These are phyloP conservation scores for Entoloma clypeatum DNA, from an alignment of 1,284 basidiomycete species.

Conservation along the genomic window DNA sequence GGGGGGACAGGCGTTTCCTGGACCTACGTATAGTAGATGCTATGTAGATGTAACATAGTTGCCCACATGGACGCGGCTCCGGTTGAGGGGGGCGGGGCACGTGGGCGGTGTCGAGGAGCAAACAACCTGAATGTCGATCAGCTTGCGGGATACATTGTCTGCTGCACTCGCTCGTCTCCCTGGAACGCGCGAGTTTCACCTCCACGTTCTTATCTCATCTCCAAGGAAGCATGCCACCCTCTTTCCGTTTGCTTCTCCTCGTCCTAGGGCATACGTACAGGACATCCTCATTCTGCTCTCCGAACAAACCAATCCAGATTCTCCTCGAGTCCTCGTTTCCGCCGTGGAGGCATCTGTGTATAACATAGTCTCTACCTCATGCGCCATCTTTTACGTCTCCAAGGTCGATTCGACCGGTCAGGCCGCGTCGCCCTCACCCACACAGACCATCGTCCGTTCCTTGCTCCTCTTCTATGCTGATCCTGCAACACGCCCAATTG, in stretches of 20 bases:
- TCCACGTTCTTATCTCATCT: slow-evolving; percentile 72
- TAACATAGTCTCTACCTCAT: slow-evolving; percentile 63
- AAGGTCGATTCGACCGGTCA: slow-evolving; percentile 95
- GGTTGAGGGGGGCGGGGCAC: too few species aligned
- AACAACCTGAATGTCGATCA: slow-evolving; percentile 18
- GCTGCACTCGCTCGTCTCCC: slow-evolving; percentile 53
- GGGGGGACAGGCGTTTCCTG: too few species aligned
- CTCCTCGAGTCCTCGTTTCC: slow-evolving; percentile 60
- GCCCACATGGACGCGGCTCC: too few species aligned
- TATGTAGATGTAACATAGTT: too few species aligned
- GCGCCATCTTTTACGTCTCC: slow-evolving; percentile 83
- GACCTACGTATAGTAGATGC: too few species aligned
- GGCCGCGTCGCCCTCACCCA: slow-evolving; percentile 55
- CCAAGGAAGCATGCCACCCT: slow-evolving; percentile 67
- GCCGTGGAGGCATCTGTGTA: slow-evolving; percentile 86
- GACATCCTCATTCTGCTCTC: slow-evolving; percentile 75
- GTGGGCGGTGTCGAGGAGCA: slow-evolving; percentile 6
- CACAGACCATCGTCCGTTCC: slow-evolving; percentile 62
- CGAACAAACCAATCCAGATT: slow-evolving; percentile 46
- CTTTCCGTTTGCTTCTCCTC: slow-evolving; percentile 71
- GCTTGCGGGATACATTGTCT: slow-evolving; percentile 66
- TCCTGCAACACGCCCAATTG: slow-evolving; percentile 59
- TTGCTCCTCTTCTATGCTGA: slow-evolving; percentile 70
- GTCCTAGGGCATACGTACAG: slow-evolving; percentile 62
- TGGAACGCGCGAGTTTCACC: slow-evolving; percentile 64